A percentile compares a stretch with the other conserved stretches of the same genome.
Evolutionary conservation across 2,329 filamentous ascomycete genomes (phyloP).

Genomic region (Didymellaceae sp.): DNA sequence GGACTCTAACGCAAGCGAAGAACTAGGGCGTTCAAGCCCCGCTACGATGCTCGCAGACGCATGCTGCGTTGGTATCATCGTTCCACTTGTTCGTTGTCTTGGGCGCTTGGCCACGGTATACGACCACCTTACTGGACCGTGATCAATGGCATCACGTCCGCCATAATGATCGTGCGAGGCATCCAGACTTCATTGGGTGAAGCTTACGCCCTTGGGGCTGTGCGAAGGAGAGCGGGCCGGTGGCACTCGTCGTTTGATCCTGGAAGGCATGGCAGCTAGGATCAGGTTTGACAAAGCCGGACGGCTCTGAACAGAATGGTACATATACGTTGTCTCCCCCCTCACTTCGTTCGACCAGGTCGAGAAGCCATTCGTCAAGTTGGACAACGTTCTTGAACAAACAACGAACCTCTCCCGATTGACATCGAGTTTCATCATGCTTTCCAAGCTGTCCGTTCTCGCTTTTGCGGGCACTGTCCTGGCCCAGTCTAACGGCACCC

Average conservation of each 20-base stretch:
- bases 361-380: not conserved
- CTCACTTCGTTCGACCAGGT: not conserved
- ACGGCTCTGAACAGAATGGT: conserved; percentile 8
- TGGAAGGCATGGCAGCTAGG: conserved; percentile 24
- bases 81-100: conserved; percentile 22
- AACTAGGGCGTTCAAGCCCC: conserved; percentile 24
- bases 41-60: conserved; percentile 23
- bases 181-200: conserved; percentile 23
- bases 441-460: conserved; percentile 48
- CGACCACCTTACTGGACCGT: conserved; percentile 26
- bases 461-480: conserved; percentile 44
- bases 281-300: conserved; percentile 10
- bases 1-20: conserved; percentile 18
- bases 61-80: conserved; percentile 26
- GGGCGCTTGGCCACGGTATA: conserved; percentile 25
- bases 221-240: conserved; percentile 16
- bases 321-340: conserved; percentile 27
- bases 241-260: conserved; percentile 15
- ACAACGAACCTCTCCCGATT: not conserved
- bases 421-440: conserved; percentile 39
- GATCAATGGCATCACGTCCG: conserved; percentile 21
- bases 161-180: conserved; percentile 23
- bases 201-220: conserved; percentile 12
- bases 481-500: conserved; percentile 33
- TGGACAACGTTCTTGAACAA: not conserved